Evolutionary conservation across 805 yeast species (phyloP).

Genomic region (Saturnispora galanensis): DNA sequence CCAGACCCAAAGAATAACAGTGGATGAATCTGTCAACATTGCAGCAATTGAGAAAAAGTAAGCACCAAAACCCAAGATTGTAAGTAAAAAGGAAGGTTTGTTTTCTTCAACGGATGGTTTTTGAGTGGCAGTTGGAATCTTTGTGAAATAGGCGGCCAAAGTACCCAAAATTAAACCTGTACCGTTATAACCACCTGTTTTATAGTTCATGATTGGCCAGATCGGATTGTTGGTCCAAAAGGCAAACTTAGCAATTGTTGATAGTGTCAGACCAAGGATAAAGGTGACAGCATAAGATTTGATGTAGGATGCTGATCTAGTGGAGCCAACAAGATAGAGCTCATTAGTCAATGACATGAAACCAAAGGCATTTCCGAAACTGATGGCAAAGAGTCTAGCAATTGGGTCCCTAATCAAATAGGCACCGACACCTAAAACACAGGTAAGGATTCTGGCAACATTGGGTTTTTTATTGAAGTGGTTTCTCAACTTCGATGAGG

Average conservation of each 20-base stretch:
- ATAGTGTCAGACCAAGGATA: constrained; percentile 59
- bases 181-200: constrained; percentile 79
- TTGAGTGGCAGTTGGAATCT: constrained; percentile 11
- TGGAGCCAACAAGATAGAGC: constrained; percentile 31
- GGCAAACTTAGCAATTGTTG: constrained; percentile 67
- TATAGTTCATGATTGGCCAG: constrained; percentile 88
- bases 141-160: constrained; percentile 51
- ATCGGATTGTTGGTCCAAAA: constrained; percentile 83
- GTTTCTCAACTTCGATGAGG: constrained; percentile 26
- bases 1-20: constrained; percentile 93
- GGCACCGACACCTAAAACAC: constrained; percentile 65
- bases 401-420: constrained; percentile 62
- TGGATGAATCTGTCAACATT: constrained; percentile 72
- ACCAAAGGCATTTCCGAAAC: constrained; percentile 58
- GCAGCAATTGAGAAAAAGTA: constrained; percentile 64
- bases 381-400: constrained; percentile 51
- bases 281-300: constrained; percentile 46
- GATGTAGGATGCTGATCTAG: constrained; percentile 19
- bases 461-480: constrained; percentile 38
- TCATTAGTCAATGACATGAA: constrained; percentile 51
- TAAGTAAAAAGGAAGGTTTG: constrained; percentile 26
- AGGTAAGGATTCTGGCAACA: constrained; percentile 44
- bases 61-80: constrained; percentile 69
- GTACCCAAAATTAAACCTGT: constrained; percentile 59
- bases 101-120: neutral